Percentiles rank a stretch among this genome's conserved stretches.
Evolutionary conservation across 495 filamentous ascomycete genomes (phyloP).

Genomic region (Letharia lupina): DNA sequence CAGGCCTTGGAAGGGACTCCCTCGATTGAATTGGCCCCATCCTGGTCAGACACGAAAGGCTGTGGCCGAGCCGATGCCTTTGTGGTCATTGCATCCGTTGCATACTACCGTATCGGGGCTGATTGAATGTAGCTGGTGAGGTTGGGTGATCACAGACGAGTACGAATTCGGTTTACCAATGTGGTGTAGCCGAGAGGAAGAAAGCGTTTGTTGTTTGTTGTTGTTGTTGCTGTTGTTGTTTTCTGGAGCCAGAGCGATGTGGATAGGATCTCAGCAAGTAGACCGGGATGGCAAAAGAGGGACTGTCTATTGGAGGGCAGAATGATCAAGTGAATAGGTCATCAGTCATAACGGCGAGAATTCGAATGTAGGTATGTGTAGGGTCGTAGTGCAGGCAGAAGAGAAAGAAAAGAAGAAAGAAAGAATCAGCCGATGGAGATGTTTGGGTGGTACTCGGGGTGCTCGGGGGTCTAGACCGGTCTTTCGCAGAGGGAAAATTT

Average conservation of each 20-base stretch:
- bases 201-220: neutral
- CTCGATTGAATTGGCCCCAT: slow-evolving; percentile 2
- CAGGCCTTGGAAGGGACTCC: neutral
- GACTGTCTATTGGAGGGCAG: neutral
- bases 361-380: too few relatives aligned
- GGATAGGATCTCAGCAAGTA: neutral
- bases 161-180: neutral
- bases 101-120: slow-evolving; percentile 1
- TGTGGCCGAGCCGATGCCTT: slow-evolving; percentile 12
- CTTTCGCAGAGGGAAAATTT: neutral
- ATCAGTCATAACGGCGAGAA: too few relatives aligned
- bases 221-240: too few relatives aligned
- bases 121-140: neutral
- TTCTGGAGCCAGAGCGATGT: too few relatives aligned
- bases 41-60: slow-evolving; percentile 9
- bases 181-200: neutral
- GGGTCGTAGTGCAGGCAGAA: neutral
- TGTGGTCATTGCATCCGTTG: slow-evolving; percentile 10
- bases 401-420: neutral
- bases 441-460: neutral
- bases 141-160: neutral
- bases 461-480: neutral
- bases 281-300: neutral
- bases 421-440: neutral
- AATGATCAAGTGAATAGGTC: neutral